Percentiles rank a stretch among this genome's conserved stretches.
phyloP scores from a whole-genome alignment of 192 early-diverging fungal species.

The Chytriomyces confervae region DNA sequence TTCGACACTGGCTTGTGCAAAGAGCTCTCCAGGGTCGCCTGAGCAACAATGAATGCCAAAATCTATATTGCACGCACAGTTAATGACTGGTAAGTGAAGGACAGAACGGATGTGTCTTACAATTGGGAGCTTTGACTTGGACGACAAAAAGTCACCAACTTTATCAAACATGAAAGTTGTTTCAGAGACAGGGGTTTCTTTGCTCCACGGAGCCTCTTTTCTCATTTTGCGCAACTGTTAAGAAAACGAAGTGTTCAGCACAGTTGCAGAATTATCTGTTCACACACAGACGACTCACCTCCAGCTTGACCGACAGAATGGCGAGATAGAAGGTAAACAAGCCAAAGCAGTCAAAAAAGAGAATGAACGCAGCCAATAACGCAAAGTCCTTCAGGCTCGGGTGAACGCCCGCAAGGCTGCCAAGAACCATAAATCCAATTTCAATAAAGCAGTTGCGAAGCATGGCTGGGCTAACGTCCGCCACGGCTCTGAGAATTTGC shows the following conservation, averaged over 20 bases:
- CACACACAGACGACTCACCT: conserved; percentile 39
- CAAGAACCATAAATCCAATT: conserved; percentile 76
- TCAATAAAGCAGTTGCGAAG: conserved; percentile 83
- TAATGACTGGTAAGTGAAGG: not conserved
- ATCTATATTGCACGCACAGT: conserved; percentile 8
- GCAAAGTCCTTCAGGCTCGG: conserved; percentile 78
- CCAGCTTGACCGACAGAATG: conserved; percentile 85
- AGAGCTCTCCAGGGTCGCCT: conserved; percentile 10
- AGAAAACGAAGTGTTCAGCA: too few species aligned
- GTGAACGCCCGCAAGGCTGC: conserved; percentile 58
- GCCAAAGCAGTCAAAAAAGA: conserved; percentile 80
- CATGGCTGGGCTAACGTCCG: conserved; percentile 65
- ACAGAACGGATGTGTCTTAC: not conserved
- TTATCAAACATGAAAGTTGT: conserved; percentile 2
- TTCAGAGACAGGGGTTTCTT: not conserved
- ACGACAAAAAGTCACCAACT: conserved; percentile 15
- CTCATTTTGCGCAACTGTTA: conserved; percentile 12
- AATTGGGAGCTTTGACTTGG: conserved; percentile 23
- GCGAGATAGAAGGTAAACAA: conserved; percentile 88
- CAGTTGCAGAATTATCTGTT: too few species aligned
- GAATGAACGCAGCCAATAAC: conserved; percentile 76
- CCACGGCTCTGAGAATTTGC: conserved; percentile 70
- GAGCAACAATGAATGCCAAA: conserved; percentile 24
- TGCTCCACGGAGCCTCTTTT: conserved; percentile 18
- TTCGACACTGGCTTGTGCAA: not conserved